Evolutionary conservation across 257 asterid species (phyloP), one percentile per base, ranked within the genome.

Genomic region (Solanum corneliomulleri): DNA sequence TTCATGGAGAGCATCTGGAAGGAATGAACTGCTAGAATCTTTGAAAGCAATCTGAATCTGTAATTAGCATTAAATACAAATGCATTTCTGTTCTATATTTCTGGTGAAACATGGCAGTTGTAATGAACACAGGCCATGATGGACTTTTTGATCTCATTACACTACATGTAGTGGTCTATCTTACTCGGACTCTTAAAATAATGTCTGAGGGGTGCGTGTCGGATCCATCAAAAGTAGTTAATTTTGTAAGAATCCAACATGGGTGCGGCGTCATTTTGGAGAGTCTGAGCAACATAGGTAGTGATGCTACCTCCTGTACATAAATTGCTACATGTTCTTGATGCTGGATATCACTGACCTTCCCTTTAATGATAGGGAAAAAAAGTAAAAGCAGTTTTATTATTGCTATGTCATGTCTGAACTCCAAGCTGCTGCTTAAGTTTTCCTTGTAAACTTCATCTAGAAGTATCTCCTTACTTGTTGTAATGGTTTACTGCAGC

Each of bases 401-500:
- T 80, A 27, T 80, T 47, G 25, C 64, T 47, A 27, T 15, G 41
- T 47, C 68, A 45, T 18, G 27, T 29, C 68, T 47, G 66, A 80
- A 47, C 84, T 25, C 23, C 66, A 47, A 27, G 52, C 18, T 47
- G 27, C 41, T 80, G 29, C 66, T 29, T 41, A 41, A 20, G 56
- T 29, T 41, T 45, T 74, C 37, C 52, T 56, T 69, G 12, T 42
- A 87, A 87, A 62, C 89, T 42, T n/a, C 76, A 35, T 44, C 42
- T 39, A 31, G 49, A 82, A 82, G n/a, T 23, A 86, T 66, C 77
- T 42, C 72, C 86, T 42, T 47, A 68, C 84, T 66, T 70, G 18
- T 90, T 87, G 85, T 52, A 52, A 81, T 87, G 58, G 7, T 86
- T 86, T 49, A 80, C 23, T 93, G 93, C 97, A 97, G 98, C 92